Percentiles rank a stretch among this genome's conserved stretches.
Conservation (phyloP, 768 basidiomycete species). For the Suillus americanus region DNA sequence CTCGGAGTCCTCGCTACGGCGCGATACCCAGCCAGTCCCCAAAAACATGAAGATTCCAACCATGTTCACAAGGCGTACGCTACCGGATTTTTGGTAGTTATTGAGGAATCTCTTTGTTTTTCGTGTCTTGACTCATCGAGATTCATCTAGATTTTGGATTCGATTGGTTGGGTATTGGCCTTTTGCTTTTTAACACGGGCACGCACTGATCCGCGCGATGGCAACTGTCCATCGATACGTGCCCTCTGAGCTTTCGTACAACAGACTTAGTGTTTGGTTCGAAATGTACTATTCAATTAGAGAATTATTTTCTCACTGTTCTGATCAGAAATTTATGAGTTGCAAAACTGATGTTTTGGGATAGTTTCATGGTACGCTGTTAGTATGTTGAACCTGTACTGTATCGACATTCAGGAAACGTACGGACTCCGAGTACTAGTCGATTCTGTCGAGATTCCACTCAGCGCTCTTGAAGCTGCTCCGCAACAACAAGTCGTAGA, state of each 20-base stretch:
- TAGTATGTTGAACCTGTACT: too few relatives aligned
- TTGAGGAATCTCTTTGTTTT: neutral
- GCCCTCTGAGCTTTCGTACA: too few relatives aligned
- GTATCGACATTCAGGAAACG: too few relatives aligned
- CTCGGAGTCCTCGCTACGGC: slow-evolving; percentile 3
- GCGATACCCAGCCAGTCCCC: slow-evolving; percentile 6
- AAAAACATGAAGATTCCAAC: neutral
- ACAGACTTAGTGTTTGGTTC: neutral
- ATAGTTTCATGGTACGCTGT: neutral
- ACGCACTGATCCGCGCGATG: neutral
- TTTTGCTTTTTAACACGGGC: neutral
- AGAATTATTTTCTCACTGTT: neutral
- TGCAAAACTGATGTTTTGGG: neutral
- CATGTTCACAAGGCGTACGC: too few relatives aligned
- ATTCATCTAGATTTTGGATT: neutral
- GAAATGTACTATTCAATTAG: neutral
- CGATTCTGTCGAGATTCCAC: neutral
- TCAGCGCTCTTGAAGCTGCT: neutral
- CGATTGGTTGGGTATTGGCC: neutral
- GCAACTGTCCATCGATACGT: neutral
- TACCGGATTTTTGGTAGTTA: neutral
- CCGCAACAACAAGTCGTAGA: neutral
- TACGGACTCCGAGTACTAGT: neutral
- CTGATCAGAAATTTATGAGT: neutral
- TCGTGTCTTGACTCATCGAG: neutral